A percentile compares a stretch with the other conserved stretches of the same genome.
Conservation (phyloP, 176 grass and related monocot species). For the Elymus sibiricus region DNA sequence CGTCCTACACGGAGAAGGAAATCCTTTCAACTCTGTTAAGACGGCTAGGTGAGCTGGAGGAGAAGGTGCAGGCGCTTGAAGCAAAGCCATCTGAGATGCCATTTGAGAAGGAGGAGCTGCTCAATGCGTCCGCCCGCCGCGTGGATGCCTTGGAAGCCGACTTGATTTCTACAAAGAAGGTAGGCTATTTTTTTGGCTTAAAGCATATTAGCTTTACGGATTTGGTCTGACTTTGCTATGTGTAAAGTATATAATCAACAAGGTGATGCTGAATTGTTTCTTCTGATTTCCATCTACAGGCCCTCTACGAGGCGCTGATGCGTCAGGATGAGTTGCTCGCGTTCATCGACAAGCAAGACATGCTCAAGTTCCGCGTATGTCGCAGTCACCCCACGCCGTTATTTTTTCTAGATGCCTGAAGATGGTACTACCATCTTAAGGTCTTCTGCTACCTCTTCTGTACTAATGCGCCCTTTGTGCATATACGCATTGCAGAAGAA, state of each 20-base stretch:
- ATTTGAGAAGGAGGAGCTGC: conserved; percentile 86
- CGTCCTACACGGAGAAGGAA: conserved; percentile 65
- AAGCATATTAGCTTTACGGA: background rate
- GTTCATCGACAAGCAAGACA: conserved; percentile 80
- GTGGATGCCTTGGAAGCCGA: conserved; percentile 98
- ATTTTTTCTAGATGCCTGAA: background rate
- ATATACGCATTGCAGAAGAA: conserved; percentile 53
- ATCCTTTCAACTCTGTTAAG: conserved; percentile 69
- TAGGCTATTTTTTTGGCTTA: conserved; percentile 24
- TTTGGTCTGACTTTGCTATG: background rate
- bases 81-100: conserved; percentile 88
- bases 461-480: background rate
- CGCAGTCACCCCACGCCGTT: background rate
- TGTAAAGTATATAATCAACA: background rate
- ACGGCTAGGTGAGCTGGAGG: conserved; percentile 76
- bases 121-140: conserved; percentile 75
- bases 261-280: background rate
- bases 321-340: conserved; percentile 91
- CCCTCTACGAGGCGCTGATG: conserved; percentile 86
- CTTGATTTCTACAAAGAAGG: conserved; percentile 96
- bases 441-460: background rate
- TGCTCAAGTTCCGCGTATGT: conserved; percentile 82
- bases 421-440: background rate
- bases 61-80: conserved; percentile 81
- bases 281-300: conserved; percentile 38